These are phyloP conservation scores for Crithidia bombi DNA, from an alignment of 208 protist species.

Conservation along the genomic window DNA sequence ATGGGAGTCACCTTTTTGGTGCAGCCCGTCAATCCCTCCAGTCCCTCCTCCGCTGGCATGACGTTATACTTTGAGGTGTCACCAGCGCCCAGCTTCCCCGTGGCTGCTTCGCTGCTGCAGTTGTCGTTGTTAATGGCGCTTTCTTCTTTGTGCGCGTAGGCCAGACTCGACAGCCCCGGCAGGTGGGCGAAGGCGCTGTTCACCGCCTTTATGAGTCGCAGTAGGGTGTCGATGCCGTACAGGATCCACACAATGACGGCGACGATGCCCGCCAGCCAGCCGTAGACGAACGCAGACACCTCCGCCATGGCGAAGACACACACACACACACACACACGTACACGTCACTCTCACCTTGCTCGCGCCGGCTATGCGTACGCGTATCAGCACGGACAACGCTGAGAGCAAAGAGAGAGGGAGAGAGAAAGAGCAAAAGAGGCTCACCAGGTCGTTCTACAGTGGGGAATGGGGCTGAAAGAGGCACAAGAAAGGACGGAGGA, in stretches of 20 bases:
- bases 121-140: background rate
- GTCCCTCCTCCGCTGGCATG: constrained; percentile 26
- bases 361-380: too few relatives aligned
- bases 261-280: constrained; percentile 53
- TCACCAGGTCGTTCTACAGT: too few relatives aligned
- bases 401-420: too few relatives aligned
- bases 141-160: background rate
- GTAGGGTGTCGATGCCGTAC: constrained; percentile 52
- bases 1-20: constrained; percentile 33
- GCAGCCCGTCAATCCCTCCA: constrained; percentile 47
- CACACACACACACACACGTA: too few relatives aligned
- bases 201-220: constrained; percentile 27
- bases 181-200: constrained; percentile 24
- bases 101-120: background rate
- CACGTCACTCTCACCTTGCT: too few relatives aligned
- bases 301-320: constrained; percentile 21
- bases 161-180: constrained; percentile 8
- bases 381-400: too few relatives aligned
- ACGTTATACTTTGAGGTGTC: constrained; percentile 1
- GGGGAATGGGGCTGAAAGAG: too few relatives aligned
- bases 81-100: background rate
- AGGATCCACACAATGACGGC: constrained; percentile 51
- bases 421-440: too few relatives aligned
- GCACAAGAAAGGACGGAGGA: too few relatives aligned
- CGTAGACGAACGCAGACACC: constrained; percentile 47